A percentile compares a stretch with the other conserved stretches of the same genome.
These are phyloP conservation scores for Exutisphaerella laricina DNA, from an alignment of 2,329 filamentous ascomycete genomes.

Conservation along the genomic window DNA sequence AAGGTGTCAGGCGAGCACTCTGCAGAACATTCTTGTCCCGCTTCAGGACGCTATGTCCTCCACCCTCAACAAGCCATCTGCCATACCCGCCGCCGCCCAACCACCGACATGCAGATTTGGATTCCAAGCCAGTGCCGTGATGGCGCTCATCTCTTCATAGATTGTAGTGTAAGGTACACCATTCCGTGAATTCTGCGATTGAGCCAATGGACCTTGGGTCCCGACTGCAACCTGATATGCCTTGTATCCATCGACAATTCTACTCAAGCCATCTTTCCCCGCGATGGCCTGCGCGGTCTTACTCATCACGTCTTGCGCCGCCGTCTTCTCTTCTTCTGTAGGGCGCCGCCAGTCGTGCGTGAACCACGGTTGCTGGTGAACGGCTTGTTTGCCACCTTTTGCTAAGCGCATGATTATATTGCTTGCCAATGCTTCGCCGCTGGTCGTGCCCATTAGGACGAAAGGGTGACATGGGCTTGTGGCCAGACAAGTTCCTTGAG, in stretches of 20 bases:
- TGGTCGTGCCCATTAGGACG: constrained; percentile 48
- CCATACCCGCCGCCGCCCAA: constrained; percentile 49
- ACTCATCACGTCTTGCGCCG: background rate
- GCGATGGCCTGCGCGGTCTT: constrained; percentile 1
- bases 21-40: too few relatives aligned
- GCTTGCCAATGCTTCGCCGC: constrained; percentile 47
- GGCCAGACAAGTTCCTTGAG: constrained; percentile 39
- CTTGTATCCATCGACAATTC: constrained; percentile 42
- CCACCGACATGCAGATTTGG: constrained; percentile 45
- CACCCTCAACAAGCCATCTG: constrained; percentile 44
- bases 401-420: constrained; percentile 48
- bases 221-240: constrained; percentile 23
- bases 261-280: constrained; percentile 21
- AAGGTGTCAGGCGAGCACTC: too few relatives aligned
- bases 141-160: constrained; percentile 41
- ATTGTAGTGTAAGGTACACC: constrained; percentile 35
- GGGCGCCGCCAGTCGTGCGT: constrained; percentile 49
- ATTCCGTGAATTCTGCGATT: constrained; percentile 18
- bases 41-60: constrained; percentile 39
- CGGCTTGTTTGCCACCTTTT: constrained; percentile 45
- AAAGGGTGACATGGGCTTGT: constrained; percentile 52
- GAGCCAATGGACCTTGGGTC: constrained; percentile 13
- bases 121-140: constrained; percentile 47
- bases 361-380: constrained; percentile 54
- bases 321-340: constrained; percentile 14